Base-by-base conservation (phyloP, 2,329 filamentous ascomycete genomes). In the Trichophyton benhamiae region DNA sequence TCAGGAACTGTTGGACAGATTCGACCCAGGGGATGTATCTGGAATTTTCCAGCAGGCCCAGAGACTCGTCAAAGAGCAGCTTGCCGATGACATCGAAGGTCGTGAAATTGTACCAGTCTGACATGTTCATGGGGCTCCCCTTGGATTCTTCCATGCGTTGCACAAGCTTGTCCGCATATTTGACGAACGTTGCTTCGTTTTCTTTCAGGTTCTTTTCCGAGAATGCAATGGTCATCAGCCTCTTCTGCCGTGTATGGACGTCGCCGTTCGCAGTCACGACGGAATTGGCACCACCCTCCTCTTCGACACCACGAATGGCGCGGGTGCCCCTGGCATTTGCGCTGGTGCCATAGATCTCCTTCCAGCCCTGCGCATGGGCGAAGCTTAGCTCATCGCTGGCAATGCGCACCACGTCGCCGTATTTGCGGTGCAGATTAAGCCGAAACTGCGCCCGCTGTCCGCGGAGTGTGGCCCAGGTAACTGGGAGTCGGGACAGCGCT, bases 161-260 rank as follows among this genome's bases (percentile, higher is more conserved):
- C 0, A 68, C 64, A 9, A 71, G 33, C 9, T 67, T 62, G 57
- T 71, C 63, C 9, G 66, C 63, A 60, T 68, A 70, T 7, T 55
- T 13, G 30, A 65, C 62, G 15, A 76, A 68, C n/a, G 73, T 65
- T 0, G 66, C 61, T 59, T 75, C 75, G 61, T 77, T 77, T 11
- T 72, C 71, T 3, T 67, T 66, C 15, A 80, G 59, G 1, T 74
- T 72, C 55, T 71, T 72, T 49, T 78, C 76, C 0, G 76, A 77
- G 63, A 79, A 79, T 0, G 72, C 75, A 60, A 74, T 71, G 0
- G 71, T 67, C 6, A 79, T 60, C 1, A 72, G 62, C 0, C 70
- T 66, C 20, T 75, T 70, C 25, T 68, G 61, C 2, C 67, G 64
- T 9, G 62, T 57, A 59, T 74, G 72, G 55, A 67, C 63, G 27